phyloP scores from a whole-genome alignment of 2,329 filamentous ascomycete species.

The Lomentospora prolificans region DNA sequence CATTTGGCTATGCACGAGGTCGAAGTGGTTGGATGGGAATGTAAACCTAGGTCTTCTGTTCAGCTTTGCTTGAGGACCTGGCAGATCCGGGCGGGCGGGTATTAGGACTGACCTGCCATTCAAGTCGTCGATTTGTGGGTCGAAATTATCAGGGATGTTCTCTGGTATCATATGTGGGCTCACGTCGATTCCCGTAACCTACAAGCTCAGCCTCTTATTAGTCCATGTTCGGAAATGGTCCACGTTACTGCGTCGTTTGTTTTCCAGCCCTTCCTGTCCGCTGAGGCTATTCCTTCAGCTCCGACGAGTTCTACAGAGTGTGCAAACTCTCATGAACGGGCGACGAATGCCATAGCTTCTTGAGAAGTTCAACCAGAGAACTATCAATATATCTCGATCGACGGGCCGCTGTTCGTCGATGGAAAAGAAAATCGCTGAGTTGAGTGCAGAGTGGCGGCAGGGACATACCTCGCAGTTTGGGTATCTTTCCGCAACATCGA shows the following conservation, averaged over 20 bases:
- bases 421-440: too few species aligned
- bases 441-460: too few species aligned
- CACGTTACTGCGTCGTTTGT: too few species aligned
- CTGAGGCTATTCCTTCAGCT: too few species aligned
- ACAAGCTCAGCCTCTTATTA: constrained; percentile 5
- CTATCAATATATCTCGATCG: too few species aligned
- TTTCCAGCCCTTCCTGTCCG: too few species aligned
- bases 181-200: constrained; percentile 66
- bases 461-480: constrained; percentile 55
- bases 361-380: too few species aligned
- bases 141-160: constrained; percentile 54
- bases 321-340: too few species aligned
- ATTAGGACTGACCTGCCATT: constrained; percentile 45
- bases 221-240: too few species aligned
- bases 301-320: too few species aligned
- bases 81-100: background rate
- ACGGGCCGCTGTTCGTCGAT: too few species aligned
- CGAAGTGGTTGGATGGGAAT: constrained; percentile 63
- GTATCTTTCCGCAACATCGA: constrained; percentile 55
- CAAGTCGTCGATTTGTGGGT: constrained; percentile 63
- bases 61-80: background rate
- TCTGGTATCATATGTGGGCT: constrained; percentile 60
- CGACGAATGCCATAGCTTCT: too few species aligned
- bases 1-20: constrained; percentile 72
- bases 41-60: constrained; percentile 39